Conservation (phyloP, 164 flowering plant species). For the Buxus sempervirens region DNA sequence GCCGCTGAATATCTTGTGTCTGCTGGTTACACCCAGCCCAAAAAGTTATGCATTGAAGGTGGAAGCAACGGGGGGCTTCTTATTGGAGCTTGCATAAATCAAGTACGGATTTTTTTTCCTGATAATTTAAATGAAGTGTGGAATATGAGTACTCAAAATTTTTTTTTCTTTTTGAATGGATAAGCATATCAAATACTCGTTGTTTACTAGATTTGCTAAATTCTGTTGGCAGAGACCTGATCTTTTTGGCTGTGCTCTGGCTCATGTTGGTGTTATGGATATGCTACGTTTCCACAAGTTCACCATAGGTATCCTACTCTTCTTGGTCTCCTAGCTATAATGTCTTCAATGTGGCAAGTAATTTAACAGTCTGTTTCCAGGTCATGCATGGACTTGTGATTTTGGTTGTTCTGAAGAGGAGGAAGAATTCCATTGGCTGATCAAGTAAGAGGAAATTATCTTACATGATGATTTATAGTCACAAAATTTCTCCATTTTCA, state of each 20-base stretch:
- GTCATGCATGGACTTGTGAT: conserved; percentile 99
- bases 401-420: conserved; percentile 95
- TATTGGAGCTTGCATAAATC: conserved; percentile 91
- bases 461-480: neutral
- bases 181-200: neutral
- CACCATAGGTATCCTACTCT: conserved; percentile 68
- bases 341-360: neutral
- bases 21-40: conserved; percentile 83
- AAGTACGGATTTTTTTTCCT: conserved; percentile 39
- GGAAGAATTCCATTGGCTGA: conserved; percentile 88
- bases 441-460: conserved; percentile 48
- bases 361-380: conserved; percentile 33
- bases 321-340: neutral
- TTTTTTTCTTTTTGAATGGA: too few relatives aligned
- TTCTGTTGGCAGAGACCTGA: conserved; percentile 77
- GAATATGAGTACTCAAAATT: too few relatives aligned
- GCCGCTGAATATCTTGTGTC: conserved; percentile 84
- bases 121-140: too few relatives aligned
- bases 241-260: conserved; percentile 97
- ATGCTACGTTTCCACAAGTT: conserved; percentile 98
- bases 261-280: conserved; percentile 99
- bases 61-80: conserved; percentile 99
- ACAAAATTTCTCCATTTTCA: neutral
- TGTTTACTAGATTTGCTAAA: neutral
- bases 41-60: conserved; percentile 91